phyloP scores from a whole-genome alignment of 106 monocot species.

The Phalaenopsis aphrodite region DNA sequence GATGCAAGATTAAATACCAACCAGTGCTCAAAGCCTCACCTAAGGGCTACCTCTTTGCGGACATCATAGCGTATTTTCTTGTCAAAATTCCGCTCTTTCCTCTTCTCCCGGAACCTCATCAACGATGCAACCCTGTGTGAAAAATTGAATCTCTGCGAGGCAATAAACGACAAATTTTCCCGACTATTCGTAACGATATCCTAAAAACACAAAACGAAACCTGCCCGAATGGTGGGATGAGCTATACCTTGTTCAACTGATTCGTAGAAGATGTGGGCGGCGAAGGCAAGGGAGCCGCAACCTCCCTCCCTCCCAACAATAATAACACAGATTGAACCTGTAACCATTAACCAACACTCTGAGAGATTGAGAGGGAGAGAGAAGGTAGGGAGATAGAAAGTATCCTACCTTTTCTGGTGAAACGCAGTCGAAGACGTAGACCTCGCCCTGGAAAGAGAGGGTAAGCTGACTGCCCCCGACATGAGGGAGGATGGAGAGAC shows the following conservation, averaged over 20 bases:
- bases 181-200: not conserved
- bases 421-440: constrained; percentile 73
- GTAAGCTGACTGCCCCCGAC: constrained; percentile 52
- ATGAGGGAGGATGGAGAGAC: constrained; percentile 4
- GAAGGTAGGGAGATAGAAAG: not conserved
- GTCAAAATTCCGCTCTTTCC: constrained; percentile 77
- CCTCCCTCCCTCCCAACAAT: constrained; percentile 49
- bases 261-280: constrained; percentile 31
- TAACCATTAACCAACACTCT: not conserved
- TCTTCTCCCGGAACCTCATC: constrained; percentile 70
- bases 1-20: not conserved
- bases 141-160: constrained; percentile 41
- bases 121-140: constrained; percentile 62
- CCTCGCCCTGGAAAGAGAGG: constrained; percentile 77
- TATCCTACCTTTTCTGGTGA: constrained; percentile 54
- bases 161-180: not conserved
- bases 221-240: not conserved
- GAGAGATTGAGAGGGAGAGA: not conserved
- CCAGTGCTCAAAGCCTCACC: constrained; percentile 21
- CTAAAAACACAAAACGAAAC: not conserved
- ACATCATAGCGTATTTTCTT: constrained; percentile 62
- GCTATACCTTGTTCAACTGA: constrained; percentile 30
- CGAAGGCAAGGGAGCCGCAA: constrained; percentile 20
- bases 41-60: constrained; percentile 59
- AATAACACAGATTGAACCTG: constrained; percentile 68